A percentile compares a stretch with the other conserved stretches of the same genome.
These are phyloP conservation scores for Candida tropicalis DNA, from an alignment of 1,139 yeast genomes.

Conservation along the genomic window DNA sequence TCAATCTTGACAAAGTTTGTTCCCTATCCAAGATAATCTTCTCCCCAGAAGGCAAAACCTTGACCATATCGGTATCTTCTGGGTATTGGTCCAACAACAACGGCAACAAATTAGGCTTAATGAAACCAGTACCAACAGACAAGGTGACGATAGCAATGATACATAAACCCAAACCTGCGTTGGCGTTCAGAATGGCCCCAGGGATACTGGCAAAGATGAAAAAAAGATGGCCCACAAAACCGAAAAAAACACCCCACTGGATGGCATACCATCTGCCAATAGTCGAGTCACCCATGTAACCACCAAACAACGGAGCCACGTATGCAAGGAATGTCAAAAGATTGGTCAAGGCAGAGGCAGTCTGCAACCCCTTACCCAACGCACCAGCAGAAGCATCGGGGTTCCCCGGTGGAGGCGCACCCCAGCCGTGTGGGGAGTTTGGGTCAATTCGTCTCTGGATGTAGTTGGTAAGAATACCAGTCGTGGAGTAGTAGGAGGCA, in stretches of 20 bases:
- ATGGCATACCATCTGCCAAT: slow-evolving; percentile 46
- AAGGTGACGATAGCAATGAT: slow-evolving; percentile 39
- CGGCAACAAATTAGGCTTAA: slow-evolving; percentile 55
- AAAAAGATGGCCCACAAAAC: slow-evolving; percentile 39
- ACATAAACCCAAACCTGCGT: slow-evolving; percentile 37
- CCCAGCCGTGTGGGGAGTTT: slow-evolving; percentile 50
- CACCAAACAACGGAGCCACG: slow-evolving; percentile 46
- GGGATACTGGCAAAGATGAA: slow-evolving; percentile 47
- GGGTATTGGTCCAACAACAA: slow-evolving; percentile 53
- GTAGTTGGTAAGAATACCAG: slow-evolving; percentile 45
- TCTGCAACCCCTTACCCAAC: slow-evolving; percentile 42
- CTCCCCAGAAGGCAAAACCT: slow-evolving; percentile 61
- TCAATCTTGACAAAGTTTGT: slow-evolving; percentile 71
- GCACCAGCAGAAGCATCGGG: slow-evolving; percentile 41
- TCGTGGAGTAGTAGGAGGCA: slow-evolving; percentile 47
- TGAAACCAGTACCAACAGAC: slow-evolving; percentile 51
- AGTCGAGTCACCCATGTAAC: slow-evolving; percentile 44
- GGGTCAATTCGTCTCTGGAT: slow-evolving; percentile 53
- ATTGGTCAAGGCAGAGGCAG: slow-evolving; percentile 43
- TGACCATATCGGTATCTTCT: slow-evolving; percentile 59
- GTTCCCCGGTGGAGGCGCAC: slow-evolving; percentile 46
- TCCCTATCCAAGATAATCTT: slow-evolving; percentile 72
- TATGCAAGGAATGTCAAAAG: slow-evolving; percentile 45
- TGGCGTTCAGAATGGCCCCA: slow-evolving; percentile 33
- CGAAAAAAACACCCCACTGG: slow-evolving; percentile 42